Conservation (phyloP, 1,284 basidiomycete genomes). For the Cutaneotrichosporon cutaneum region DNA sequence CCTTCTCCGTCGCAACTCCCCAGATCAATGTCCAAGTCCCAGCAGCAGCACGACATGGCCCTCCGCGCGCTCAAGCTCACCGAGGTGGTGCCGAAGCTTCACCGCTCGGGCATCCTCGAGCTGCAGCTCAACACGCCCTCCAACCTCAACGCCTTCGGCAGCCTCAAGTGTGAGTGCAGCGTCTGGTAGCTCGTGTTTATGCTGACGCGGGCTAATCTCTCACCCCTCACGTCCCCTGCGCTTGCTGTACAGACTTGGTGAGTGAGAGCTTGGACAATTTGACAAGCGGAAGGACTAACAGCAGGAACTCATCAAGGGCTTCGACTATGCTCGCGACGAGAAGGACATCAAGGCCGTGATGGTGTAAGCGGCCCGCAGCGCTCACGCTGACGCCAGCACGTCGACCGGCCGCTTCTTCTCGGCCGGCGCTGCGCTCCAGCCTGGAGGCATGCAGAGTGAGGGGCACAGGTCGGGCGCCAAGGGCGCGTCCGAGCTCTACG, state of each 20-base stretch:
- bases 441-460: constrained; percentile 16
- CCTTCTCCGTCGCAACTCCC: neutral
- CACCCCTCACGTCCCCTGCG: too few species aligned
- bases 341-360: constrained; percentile 22
- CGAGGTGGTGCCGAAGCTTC: constrained; percentile 21
- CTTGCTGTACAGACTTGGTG: constrained; percentile 5
- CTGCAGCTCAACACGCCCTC: constrained; percentile 27
- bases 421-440: constrained; percentile 17
- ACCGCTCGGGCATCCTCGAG: constrained; percentile 24
- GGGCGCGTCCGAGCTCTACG: constrained; percentile 13
- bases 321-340: constrained; percentile 21
- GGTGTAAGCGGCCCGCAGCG: constrained; percentile 11
- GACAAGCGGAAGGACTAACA: too few species aligned
- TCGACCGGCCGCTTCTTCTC: constrained; percentile 25
- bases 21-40: neutral
- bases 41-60: constrained; percentile 4
- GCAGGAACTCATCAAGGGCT: constrained; percentile 25
- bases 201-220: neutral
- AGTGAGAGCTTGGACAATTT: too few species aligned
- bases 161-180: constrained; percentile 15
- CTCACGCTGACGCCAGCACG: constrained; percentile 10
- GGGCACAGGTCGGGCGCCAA: neutral
- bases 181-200: neutral
- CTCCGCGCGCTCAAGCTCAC: constrained; percentile 16
- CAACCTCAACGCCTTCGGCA: constrained; percentile 24